A percentile compares a stretch with the other conserved stretches of the same genome.
phyloP scores from a whole-genome alignment of 768 basidiomycete genomes.

The Russula emetica region DNA sequence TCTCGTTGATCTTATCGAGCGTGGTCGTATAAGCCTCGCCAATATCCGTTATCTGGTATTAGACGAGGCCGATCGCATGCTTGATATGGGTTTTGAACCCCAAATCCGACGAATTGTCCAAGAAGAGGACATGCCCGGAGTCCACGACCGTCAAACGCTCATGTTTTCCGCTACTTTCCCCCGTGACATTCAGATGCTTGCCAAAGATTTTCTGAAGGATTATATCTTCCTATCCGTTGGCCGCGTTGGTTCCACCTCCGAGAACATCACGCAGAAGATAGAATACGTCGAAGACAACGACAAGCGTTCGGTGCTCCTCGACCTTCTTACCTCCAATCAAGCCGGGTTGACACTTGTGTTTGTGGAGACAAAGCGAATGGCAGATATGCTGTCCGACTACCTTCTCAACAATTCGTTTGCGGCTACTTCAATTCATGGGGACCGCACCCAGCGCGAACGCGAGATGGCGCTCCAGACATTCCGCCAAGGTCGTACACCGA shows the following conservation, averaged over 20 bases:
- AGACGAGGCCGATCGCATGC: slow-evolving; percentile 99
- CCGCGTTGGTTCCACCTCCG: slow-evolving; percentile 95
- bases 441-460: slow-evolving; percentile 96
- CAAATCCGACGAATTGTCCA: slow-evolving; percentile 98
- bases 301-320: slow-evolving; percentile 94
- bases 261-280: slow-evolving; percentile 99
- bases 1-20: slow-evolving; percentile 96
- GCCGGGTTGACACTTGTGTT: slow-evolving; percentile 88
- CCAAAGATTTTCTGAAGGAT: slow-evolving; percentile 94
- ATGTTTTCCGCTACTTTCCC: slow-evolving; percentile 99
- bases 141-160: slow-evolving; percentile 88
- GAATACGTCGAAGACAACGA: slow-evolving; percentile 97
- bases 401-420: slow-evolving; percentile 75
- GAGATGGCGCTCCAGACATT: slow-evolving; percentile 94
- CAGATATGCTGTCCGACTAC: slow-evolving; percentile 97
- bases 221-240: slow-evolving; percentile 99
- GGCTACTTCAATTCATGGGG: slow-evolving; percentile 97
- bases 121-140: slow-evolving; percentile 97
- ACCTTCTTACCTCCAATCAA: slow-evolving; percentile 80
- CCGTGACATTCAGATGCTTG: slow-evolving; percentile 95
- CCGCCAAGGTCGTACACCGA: slow-evolving; percentile 90
- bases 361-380: slow-evolving; percentile 99
- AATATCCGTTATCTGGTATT: slow-evolving; percentile 98
- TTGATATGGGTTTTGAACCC: slow-evolving; percentile 99
- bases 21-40: slow-evolving; percentile 91